Evolutionary conservation across 2,329 filamentous ascomycete genomes (phyloP), one percentile per base, ranked within the genome.

Genomic region (Paraphaeosphaeria sporulosa): DNA sequence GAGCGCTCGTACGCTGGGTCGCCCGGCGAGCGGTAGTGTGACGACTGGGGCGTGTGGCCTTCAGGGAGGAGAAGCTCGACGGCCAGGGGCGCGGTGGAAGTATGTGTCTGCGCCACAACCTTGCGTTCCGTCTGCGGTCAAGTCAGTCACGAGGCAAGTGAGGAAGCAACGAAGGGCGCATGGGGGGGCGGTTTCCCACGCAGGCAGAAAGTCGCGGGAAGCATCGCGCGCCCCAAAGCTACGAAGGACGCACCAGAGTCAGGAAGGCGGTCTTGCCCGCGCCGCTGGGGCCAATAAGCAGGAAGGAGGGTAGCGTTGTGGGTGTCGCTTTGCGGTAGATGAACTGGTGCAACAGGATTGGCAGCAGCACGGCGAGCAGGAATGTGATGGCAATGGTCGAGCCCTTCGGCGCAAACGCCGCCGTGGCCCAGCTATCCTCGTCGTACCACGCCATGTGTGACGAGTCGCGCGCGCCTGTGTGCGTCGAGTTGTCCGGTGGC

Each of bases 211-310:
- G 30, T 43, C 15, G 21, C 51, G 32, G 10, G 19, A 48, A 12
- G 34, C 30, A 27, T 15, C 3, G 42, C 53, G 32, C 44, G 44
- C 23, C 21, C 36, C 21, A 21, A 27, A 43, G 30, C 30, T 32
- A 38, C 47, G 49, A 47, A 47, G 23, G 38, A 64, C 80, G 63
- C 82, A 91, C 89, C 68, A 95, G 85, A 23, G 92, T 93, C n/a
- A 93, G 81, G 36, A 98, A 87, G 9, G 91, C 86, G 0, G 95
- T 98, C 83, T 98, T 99, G 71, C 95, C 95, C 52, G 88, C 86
- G 64, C 89, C 91, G 58, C 89, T 89, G 17, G 94, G 93, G 0
- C 95, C 95, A 51, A 94, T 77, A 46, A 97, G 86, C 10, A 97
- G 82, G 62, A 98, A 88, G 8, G 90, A 90, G 52, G 94, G 93